These are phyloP conservation scores for Dictyostelium purpureum DNA, from an alignment of 78 protist species.

Conservation along the genomic window DNA sequence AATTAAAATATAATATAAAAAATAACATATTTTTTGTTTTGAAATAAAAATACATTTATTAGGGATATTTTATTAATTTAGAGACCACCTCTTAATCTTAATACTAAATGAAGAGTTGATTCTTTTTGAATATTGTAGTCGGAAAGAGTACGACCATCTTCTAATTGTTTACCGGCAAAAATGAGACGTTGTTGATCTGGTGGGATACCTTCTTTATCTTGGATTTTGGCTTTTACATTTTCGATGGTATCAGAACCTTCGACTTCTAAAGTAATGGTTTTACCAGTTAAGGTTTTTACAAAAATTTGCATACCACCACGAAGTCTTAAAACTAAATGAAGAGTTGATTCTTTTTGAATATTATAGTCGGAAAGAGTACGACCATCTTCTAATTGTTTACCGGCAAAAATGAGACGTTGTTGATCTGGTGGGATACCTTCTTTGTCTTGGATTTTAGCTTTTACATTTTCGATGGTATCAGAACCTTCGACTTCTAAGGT, in stretches of 20 bases:
- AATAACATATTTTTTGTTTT: no score
- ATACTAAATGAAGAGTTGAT: conserved; percentile 90
- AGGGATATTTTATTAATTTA: background rate
- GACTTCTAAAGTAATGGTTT: conserved; percentile 96
- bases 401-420: conserved; percentile 99
- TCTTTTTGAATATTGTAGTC: conserved; percentile 97
- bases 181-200: conserved; percentile 98
- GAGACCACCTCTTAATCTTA: conserved; percentile 83
- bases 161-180: conserved; percentile 99
- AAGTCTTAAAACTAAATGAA: conserved; percentile 93
- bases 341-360: conserved; percentile 98
- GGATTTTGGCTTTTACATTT: conserved; percentile 95
- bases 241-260: conserved; percentile 94
- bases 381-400: conserved; percentile 99
- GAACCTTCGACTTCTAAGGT: conserved; percentile 95
- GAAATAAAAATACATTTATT: no score
- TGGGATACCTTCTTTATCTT: conserved; percentile 99
- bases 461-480: conserved; percentile 97
- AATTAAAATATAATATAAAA: no score
- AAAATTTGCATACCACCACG: conserved; percentile 94
- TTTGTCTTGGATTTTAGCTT: conserved; percentile 98
- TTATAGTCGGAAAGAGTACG: conserved; percentile 98
- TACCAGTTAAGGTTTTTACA: conserved; percentile 98
- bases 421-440: conserved; percentile 99
- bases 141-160: conserved; percentile 95